Evolutionary conservation across 1,284 basidiomycete species (phyloP), one percentile per base, ranked within the genome.

Genomic region (Bondarzewia mesenterica): DNA sequence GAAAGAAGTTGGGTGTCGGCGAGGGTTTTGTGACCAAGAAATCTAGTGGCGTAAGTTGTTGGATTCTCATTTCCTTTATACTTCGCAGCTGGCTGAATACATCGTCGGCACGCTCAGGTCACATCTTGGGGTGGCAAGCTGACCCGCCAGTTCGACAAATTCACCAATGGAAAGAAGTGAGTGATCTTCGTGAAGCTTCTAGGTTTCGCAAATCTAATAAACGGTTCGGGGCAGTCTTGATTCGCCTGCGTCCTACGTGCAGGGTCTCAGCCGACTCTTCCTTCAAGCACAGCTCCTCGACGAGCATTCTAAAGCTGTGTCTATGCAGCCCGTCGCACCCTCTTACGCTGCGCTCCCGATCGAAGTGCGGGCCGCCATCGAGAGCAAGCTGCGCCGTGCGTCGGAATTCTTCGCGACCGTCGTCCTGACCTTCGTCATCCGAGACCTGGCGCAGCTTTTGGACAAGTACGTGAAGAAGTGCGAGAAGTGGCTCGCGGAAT

Each of bases 321-420:
- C 78, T 48, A 70, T 77, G 49, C 72, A 80, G 53, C 84, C 76
- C 15, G 64, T 77, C 40, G 82, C 80, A n/a, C 78, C 74, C 47
- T 73, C 79, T 42, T 94, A 94, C 62, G 74, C 76, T 25, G 75
- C 78, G 8, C 78, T 95, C 52, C 76, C 87, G 6, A 49, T 66
- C 29, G 80, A 87, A 50, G 62, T 85, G 49, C 82, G 83, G 50
- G 58, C 62, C 27, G 74, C 76, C 10, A 77, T 91, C 47, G 90
- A 95, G 61, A 68, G 74, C 53, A 85, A 84, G 59, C 74, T 98
- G 48, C 82, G 77, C 57, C 80, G 86, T 50, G 75, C 81, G 6
- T 91, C 90, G 15, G 91, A 97, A 58, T 98, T 98, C 65, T 92
- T 96, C 56, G 86, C 86, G 5, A 85, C 77, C 38, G 91, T 96